phyloP scores from a whole-genome alignment of 148 eudicot species.

The Nepenthes gracilis region DNA sequence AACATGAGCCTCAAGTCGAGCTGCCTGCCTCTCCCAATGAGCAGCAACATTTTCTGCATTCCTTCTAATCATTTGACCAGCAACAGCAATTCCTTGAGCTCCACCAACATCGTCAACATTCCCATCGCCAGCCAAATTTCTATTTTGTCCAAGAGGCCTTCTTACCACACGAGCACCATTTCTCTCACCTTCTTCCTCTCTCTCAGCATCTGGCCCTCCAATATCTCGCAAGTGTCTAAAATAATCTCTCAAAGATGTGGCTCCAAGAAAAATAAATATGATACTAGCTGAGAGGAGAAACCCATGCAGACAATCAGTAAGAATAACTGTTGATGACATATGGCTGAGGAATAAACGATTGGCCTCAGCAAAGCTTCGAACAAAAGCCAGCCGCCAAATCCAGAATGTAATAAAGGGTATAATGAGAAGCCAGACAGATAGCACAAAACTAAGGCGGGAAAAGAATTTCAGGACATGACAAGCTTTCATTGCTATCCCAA shows the following conservation, averaged over 20 bases:
- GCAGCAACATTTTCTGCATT: constrained; percentile 98
- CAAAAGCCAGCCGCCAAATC: constrained; percentile 94
- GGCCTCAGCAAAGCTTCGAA: constrained; percentile 77
- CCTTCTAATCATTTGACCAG: constrained; percentile 74
- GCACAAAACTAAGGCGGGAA: constrained; percentile 82
- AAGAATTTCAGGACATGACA: constrained; percentile 88
- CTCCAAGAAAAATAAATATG: constrained; percentile 89
- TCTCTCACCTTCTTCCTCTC: constrained; percentile 89
- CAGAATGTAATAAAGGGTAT: constrained; percentile 95
- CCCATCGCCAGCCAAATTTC: constrained; percentile 60
- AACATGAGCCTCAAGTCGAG: constrained; percentile 96
- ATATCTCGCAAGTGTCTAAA: constrained; percentile 81
- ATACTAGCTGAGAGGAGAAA: constrained; percentile 95
- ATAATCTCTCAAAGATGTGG: constrained; percentile 91
- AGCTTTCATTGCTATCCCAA: constrained; percentile 81
- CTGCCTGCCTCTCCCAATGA: constrained; percentile 97
- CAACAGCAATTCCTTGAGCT: constrained; percentile 83
- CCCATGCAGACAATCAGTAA: constrained; percentile 94
- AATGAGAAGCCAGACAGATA: constrained; percentile 91
- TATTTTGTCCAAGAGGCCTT: constrained; percentile 61
- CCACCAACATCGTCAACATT: constrained; percentile 78
- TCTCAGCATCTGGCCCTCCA: constrained; percentile 81
- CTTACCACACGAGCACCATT: constrained; percentile 88
- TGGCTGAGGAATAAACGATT: constrained; percentile 76
- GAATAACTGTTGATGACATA: constrained; percentile 57